Percentiles rank a stretch among this genome's conserved stretches.
Evolutionary conservation across 208 protist species (phyloP).

Genomic region (Crithidia expoeki): DNA sequence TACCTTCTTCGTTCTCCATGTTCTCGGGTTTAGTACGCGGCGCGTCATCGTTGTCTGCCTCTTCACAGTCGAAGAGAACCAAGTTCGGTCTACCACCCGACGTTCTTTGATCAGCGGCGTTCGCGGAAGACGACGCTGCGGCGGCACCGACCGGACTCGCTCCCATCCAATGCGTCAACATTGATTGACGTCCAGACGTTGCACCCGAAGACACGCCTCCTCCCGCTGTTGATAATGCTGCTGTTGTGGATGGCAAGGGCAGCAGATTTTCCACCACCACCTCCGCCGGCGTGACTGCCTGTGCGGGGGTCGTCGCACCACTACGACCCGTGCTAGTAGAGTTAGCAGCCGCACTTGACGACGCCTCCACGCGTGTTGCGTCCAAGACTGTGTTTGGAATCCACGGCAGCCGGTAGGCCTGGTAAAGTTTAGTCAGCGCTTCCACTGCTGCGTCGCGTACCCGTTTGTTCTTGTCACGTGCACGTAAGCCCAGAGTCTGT

Average conservation of each 20-base stretch:
- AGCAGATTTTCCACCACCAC: conserved; percentile 53
- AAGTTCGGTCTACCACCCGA: conserved; percentile 5
- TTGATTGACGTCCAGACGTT: background rate
- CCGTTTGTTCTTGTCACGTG: conserved; percentile 63
- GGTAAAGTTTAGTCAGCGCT: conserved; percentile 58
- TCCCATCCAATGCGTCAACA: conserved; percentile 13
- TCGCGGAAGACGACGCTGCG: too few relatives aligned
- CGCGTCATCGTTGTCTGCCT: background rate
- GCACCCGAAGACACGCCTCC: too few relatives aligned
- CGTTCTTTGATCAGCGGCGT: too few relatives aligned
- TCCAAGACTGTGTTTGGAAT: conserved; percentile 63
- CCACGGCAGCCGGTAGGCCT: conserved; percentile 45
- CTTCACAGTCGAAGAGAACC: conserved; percentile 70
- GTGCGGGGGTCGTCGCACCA: background rate
- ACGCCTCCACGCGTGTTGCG: conserved; percentile 48
- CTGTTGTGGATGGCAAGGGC: conserved; percentile 20
- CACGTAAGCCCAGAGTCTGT: conserved; percentile 54
- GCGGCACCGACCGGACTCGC: too few relatives aligned
- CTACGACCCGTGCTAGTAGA: background rate
- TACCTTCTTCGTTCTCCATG: background rate
- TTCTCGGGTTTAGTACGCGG: background rate
- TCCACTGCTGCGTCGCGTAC: conserved; percentile 65
- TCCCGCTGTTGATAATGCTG: background rate
- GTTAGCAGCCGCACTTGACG: background rate
- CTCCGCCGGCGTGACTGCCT: conserved; percentile 39